Base-by-base conservation (phyloP, 2,329 filamentous ascomycete species). In the Thielaviopsis populi region DNA sequence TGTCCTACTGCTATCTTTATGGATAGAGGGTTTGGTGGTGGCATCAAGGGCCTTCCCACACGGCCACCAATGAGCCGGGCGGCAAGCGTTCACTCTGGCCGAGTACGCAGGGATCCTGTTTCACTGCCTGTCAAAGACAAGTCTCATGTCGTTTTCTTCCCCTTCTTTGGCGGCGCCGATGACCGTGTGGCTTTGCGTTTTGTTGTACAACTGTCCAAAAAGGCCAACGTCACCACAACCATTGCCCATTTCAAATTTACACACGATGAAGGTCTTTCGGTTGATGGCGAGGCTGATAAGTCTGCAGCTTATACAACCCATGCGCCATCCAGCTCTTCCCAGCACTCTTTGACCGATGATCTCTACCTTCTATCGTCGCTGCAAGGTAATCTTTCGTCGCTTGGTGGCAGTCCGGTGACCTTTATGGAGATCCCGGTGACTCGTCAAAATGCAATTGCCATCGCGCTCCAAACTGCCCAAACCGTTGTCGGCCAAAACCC, bases 151-250 rank as follows among this genome's bases (percentile, higher is more conserved):
- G 80, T 97, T 68, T 91, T 95, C 72, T 78, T 95, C 63, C 87
- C 91, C 0, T 97, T 90, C 74, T 85, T 96, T 66, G 91, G 92
- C 19, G 89, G 89, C 8, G 76, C 79, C 1, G 94, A 99, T 70
- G 92, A 96, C 70, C 82, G 84, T 7, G 83, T 86, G 3, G 91
- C 91, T 0, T 79, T 97, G 0, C 80, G 85, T 1, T 82, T 97
- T 27, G 87, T 92, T 2, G 78, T 97, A 2, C 92, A 96, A 70
- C 80, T 99, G 0, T 89, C 86, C 0, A 84, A 86, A 71, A 94
- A 91, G 69, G 80, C 83, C 3, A 83, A 88, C 53, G 83, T 96
- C 30, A 91, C 89, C 0, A 89, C 85, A 0, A 92, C 88, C 0
- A 80, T 96, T 40, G 77, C 87, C 0, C 84, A 73, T 40, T 69